phyloP scores from a whole-genome alignment of 768 basidiomycete genomes.

The Asterophora lycoperdoides region DNA sequence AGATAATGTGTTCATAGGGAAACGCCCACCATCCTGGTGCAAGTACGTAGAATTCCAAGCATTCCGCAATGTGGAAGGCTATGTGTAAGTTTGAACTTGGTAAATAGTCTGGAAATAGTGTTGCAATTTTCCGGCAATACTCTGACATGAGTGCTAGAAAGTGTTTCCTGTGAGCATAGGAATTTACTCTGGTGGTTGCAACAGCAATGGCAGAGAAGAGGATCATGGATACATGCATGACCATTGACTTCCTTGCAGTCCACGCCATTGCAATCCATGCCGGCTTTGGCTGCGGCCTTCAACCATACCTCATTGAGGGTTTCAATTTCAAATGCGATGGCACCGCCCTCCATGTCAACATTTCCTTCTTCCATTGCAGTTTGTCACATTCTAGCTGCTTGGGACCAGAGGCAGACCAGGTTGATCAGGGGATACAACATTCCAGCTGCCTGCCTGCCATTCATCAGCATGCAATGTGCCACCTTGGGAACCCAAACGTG shows the following conservation, averaged over 20 bases:
- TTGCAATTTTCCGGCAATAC: slow-evolving; percentile 16
- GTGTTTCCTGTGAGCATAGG: background rate
- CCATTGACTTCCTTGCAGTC: slow-evolving; percentile 23
- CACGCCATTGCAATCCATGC: background rate
- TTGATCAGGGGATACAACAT: slow-evolving; percentile 33
- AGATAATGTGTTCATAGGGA: slow-evolving; percentile 34
- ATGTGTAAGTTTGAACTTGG: slow-evolving; percentile 25
- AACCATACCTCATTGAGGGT: background rate
- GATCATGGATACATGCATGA: slow-evolving; percentile 27
- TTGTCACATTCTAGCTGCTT: background rate
- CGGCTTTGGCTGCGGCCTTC: background rate
- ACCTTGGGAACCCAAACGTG: slow-evolving; percentile 18
- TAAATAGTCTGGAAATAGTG: slow-evolving; percentile 14
- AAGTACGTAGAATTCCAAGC: slow-evolving; percentile 28
- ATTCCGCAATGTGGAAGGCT: slow-evolving; percentile 24
- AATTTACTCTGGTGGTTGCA: slow-evolving; percentile 20
- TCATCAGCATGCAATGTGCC: slow-evolving; percentile 32
- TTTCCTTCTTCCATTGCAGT: too few relatives aligned
- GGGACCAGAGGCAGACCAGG: slow-evolving; percentile 32
- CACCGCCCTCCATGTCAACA: too few relatives aligned
- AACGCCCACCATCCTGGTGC: slow-evolving; percentile 36
- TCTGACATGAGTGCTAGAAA: slow-evolving; percentile 6
- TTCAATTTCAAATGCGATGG: background rate
- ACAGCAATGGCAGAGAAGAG: slow-evolving; percentile 30
- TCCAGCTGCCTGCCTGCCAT: slow-evolving; percentile 33